A percentile compares a stretch with the other conserved stretches of the same genome.
Evolutionary conservation across 345 rosid genomes (phyloP).

Genomic region (Brassica nigra): DNA sequence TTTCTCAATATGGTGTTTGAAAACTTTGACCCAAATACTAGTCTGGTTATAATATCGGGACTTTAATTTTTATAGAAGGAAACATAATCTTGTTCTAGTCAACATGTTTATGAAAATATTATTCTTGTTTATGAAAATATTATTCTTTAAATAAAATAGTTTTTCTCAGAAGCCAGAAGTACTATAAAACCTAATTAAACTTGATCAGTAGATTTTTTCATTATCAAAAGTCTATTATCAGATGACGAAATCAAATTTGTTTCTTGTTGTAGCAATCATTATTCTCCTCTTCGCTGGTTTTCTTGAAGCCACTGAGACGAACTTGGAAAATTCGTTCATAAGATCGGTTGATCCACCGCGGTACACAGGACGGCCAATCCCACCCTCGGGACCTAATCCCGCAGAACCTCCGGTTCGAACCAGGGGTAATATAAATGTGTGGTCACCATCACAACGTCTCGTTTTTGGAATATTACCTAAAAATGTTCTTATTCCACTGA

Average conservation of each 20-base stretch:
- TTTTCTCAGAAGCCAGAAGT: neutral
- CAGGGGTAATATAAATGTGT: neutral
- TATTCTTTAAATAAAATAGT: neutral
- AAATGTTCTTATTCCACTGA: conserved; percentile 6
- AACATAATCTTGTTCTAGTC: no score
- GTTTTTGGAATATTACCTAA: conserved; percentile 28
- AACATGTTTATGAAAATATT: neutral
- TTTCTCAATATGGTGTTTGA: neutral
- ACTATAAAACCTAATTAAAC: neutral
- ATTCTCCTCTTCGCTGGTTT: conserved; percentile 6
- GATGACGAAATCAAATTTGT: conserved; percentile 5
- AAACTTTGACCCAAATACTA: neutral
- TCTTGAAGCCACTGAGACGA: neutral
- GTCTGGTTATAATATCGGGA: no score
- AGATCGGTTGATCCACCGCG: neutral
- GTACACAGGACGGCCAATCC: neutral
- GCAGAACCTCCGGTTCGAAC: neutral
- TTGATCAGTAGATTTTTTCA: neutral
- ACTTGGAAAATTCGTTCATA: neutral
- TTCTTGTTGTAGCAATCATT: neutral
- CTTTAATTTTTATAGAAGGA: no score
- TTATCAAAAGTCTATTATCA: neutral
- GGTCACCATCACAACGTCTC: conserved; percentile 16
- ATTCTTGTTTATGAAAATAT: neutral
- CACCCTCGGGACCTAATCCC: conserved; percentile 9